These are phyloP conservation scores for Rhizopus stolonifer DNA, from an alignment of 371 early-diverging fungal genomes.

Conservation along the genomic window DNA sequence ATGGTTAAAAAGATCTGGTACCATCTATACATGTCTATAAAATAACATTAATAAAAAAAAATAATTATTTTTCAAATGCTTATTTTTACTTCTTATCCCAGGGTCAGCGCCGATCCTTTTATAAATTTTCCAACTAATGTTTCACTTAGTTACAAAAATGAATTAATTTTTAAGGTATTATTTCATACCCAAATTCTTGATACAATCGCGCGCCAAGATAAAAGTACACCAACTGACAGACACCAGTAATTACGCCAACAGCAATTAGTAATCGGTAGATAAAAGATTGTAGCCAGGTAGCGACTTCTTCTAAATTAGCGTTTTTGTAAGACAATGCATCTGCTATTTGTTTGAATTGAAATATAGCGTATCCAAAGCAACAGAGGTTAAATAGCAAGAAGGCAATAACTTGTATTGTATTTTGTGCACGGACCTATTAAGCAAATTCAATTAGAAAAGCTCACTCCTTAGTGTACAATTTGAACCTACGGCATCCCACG, in stretches of 20 bases:
- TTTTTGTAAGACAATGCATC: constrained; percentile 27
- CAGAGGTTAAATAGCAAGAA: constrained; percentile 79
- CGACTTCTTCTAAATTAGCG: constrained; percentile 9
- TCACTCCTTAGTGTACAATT: neutral
- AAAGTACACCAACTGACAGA: constrained; percentile 41
- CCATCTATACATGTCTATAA: constrained; percentile 67
- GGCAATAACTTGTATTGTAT: constrained; percentile 88
- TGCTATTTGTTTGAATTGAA: constrained; percentile 59
- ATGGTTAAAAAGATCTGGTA: constrained; percentile 84
- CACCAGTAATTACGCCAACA: constrained; percentile 42
- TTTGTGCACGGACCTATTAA: constrained; percentile 70
- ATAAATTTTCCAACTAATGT: constrained; percentile 79
- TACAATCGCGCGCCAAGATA: constrained; percentile 62
- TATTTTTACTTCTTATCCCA: constrained; percentile 66
- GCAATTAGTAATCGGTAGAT: constrained; percentile 40
- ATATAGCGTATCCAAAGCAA: constrained; percentile 76
- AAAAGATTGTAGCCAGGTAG: constrained; percentile 11
- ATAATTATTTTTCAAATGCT: too few relatives aligned
- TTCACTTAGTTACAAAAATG: neutral
- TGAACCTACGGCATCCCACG: constrained; percentile 75
- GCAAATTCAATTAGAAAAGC: neutral
- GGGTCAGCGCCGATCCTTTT: constrained; percentile 92
- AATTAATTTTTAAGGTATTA: neutral
- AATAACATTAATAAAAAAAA: neutral
- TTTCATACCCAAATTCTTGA: constrained; percentile 76